Base-by-base conservation (phyloP, 345 rosid species). In the Crucihimalaya himalaica region DNA sequence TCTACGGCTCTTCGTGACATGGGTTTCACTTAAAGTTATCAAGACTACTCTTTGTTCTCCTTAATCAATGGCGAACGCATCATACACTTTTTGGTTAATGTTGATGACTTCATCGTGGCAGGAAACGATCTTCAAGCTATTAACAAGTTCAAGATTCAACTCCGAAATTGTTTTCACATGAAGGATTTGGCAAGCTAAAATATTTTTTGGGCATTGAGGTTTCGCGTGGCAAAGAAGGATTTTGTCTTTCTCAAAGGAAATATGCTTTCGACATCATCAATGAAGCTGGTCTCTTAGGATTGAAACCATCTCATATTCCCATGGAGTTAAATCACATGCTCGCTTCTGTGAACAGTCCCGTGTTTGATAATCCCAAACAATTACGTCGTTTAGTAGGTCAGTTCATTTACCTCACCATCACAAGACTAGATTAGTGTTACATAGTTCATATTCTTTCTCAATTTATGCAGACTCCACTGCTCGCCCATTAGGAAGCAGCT, bases 341-440 rank as follows among this genome's bases (percentile, higher is more conserved):
- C 0, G 18, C 18, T 1, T 5, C 7, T 5, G 8, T 0, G 0
- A 0, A 4, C 0, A 18, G 18, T 0, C 18, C 8, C 0, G 2
- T 0, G 13, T 5, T 14, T 7, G 51, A 16, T 0, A 6, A 16
- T 15, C 19, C 21, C 0, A 21, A 46, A 2, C 21, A 8, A 7
- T 46, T 16, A 2, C 21, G 12, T 0, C 4, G 21, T 0, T 3
- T 46, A 0, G 21, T 46, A 2, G 21, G 12, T n/a, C n/a, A n/a
- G n/a, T n/a, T n/a, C n/a, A n/a, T n/a, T n/a, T n/a, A n/a, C n/a
- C n/a, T n/a, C n/a, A n/a, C n/a, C n/a, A n/a, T n/a, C n/a, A n/a
- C n/a, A n/a, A n/a, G n/a, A n/a, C n/a, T n/a, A n/a, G n/a, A n/a
- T n/a, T n/a, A n/a, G n/a, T n/a, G n/a, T n/a, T n/a, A n/a, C n/a